Base-by-base conservation (phyloP, 2,329 filamentous ascomycete species). In the Microsporum canis region DNA sequence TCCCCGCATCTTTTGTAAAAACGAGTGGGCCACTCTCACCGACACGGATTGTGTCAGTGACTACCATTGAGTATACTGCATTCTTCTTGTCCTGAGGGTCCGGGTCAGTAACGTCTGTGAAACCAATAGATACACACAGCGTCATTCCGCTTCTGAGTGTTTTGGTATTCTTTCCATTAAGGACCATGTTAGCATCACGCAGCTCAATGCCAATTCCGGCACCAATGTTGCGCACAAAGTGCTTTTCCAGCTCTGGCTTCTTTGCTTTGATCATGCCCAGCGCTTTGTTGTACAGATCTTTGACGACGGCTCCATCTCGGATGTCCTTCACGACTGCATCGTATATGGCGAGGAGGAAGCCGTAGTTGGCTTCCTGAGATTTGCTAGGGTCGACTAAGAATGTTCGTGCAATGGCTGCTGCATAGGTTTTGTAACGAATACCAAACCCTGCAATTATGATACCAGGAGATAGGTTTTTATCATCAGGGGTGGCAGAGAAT, bases 301-400 rank as follows among this genome's bases (percentile, higher is more conserved):
- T 96, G 57, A 88, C 89, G 1, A 84, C 78, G 10, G 87, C 88
- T 34, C 94, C 94, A 69, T 97, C 92, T 62, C 88, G 85, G 64
- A 96, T 85, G 68, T 94, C 89, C 72, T 94, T 95, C 70, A 99
- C 82, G 34, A 96, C 88, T n/a, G 88, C 77, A 66, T 91, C 91
- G 74, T 97, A 92, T 10, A 97, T 84, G 58, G 84, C 84, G 60
- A 89, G 79, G 3, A 99, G 81, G 14, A 96, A 83, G 69, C 92
- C 95, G 80, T 99, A 99, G 71, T 91, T 94, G 71, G 83, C 87
- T 75, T 97, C 94, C 72, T 99, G 94, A 0, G 88, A 85, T 75
- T 96, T 97, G 77, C 94, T 96, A 14, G 95, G 95, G 68, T 97
- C 95, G 55, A 99, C 92, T 63, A 99, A 82, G 73, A 96, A 99